Evolutionary conservation across 495 filamentous ascomycete genomes (phyloP).

Genomic region (Talaromyces proteolyticus): DNA sequence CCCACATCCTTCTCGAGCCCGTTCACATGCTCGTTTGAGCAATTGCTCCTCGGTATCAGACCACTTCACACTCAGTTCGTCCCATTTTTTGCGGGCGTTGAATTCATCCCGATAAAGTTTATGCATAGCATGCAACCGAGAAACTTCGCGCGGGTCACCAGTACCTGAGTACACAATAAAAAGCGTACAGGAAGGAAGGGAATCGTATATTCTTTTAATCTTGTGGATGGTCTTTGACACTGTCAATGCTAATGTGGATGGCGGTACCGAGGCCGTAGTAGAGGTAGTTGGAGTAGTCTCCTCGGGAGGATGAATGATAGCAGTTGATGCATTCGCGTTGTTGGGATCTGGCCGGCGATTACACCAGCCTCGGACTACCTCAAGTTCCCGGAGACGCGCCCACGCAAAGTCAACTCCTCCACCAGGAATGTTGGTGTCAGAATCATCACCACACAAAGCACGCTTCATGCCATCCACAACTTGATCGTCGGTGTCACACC

Average conservation of each 20-base stretch:
- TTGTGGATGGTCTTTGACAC: constrained; percentile 46
- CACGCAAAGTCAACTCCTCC: constrained; percentile 84
- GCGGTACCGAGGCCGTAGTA: constrained; percentile 3
- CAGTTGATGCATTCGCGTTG: constrained; percentile 45
- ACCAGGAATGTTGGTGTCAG: constrained; percentile 53
- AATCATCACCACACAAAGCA: constrained; percentile 54
- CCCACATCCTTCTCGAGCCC: constrained; percentile 70
- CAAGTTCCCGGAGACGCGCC: constrained; percentile 81
- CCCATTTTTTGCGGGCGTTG: constrained; percentile 71
- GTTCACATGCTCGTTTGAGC: constrained; percentile 60
- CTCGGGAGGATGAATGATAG: constrained; percentile 22
- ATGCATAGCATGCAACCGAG: constrained; percentile 67
- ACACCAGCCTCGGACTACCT: constrained; percentile 78
- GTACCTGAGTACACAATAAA: constrained; percentile 86
- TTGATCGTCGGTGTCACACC: constrained; percentile 68
- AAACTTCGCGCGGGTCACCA: constrained; percentile 78
- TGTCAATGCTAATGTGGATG: constrained; percentile 28
- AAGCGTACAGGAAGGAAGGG: constrained; percentile 75
- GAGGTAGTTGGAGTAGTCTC: constrained; percentile 14
- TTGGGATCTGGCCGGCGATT: constrained; percentile 46
- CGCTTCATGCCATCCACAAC: constrained; percentile 64
- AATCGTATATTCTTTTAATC: constrained; percentile 65
- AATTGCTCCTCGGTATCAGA: constrained; percentile 82
- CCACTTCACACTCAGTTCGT: constrained; percentile 83
- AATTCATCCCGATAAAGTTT: constrained; percentile 71